Evolutionary conservation across 441 rosid species (phyloP).

Genomic region (Pelargonium citronellum): DNA sequence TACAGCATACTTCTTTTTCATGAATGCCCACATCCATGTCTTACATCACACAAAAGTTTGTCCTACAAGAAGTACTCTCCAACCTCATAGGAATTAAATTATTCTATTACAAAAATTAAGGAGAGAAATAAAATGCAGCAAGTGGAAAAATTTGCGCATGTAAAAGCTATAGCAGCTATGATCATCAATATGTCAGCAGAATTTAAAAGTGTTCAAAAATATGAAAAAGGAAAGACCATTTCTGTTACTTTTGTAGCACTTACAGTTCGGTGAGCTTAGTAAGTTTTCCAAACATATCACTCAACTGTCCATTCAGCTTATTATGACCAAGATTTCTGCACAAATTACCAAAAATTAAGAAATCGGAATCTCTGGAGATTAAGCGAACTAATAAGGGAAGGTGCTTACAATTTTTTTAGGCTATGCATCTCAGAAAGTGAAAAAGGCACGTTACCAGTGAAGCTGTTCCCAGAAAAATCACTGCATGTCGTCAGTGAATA

Average conservation of each 20-base stretch:
- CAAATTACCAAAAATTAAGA: constrained; percentile 18
- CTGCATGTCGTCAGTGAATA: constrained; percentile 38
- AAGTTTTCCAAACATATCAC: constrained; percentile 77
- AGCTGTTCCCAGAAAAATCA: constrained; percentile 65
- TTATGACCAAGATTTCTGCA: constrained; percentile 65
- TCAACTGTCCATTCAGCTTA: constrained; percentile 65
- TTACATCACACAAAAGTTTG: too few relatives aligned
- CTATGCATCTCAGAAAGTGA: constrained; percentile 73
- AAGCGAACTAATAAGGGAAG: constrained; percentile 11
- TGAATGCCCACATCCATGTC: too few relatives aligned
- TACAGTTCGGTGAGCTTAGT: constrained; percentile 61
- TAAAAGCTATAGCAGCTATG: too few relatives aligned
- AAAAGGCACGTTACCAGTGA: constrained; percentile 74
- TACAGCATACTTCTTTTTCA: neutral
- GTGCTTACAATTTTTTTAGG: constrained; percentile 59
- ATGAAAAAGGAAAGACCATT: too few relatives aligned
- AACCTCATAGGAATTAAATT: too few relatives aligned
- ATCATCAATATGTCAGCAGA: too few relatives aligned
- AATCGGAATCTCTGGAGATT: constrained; percentile 2
- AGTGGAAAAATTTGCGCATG: too few relatives aligned
- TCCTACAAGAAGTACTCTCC: too few relatives aligned
- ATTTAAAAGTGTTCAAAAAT: too few relatives aligned
- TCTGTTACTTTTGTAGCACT: constrained; percentile 23
- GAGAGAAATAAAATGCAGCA: too few relatives aligned
- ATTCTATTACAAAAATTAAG: too few relatives aligned